These are phyloP conservation scores for Asterionellopsis glacialis DNA, from an alignment of 108 stramenopile species.

Conservation along the genomic window DNA sequence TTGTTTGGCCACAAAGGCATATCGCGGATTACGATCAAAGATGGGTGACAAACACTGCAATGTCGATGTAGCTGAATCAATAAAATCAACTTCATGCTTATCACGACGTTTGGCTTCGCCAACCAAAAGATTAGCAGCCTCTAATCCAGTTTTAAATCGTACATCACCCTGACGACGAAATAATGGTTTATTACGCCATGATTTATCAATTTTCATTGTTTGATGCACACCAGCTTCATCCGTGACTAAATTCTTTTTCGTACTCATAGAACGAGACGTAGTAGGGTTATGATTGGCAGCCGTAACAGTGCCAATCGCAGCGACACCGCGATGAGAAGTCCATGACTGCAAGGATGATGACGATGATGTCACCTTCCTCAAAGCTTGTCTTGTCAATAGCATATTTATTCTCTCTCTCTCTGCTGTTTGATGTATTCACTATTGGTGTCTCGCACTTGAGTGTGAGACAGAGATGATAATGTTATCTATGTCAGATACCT, in stretches of 20 bases:
- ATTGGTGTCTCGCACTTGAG: too few relatives aligned
- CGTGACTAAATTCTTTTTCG: conserved; percentile 23
- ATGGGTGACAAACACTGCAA: conserved; percentile 85
- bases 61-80: conserved; percentile 67
- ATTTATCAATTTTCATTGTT: conserved; percentile 74
- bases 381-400: too few relatives aligned
- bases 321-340: too few relatives aligned
- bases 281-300: neutral
- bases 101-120: conserved; percentile 88
- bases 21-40: conserved; percentile 93
- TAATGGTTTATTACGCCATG: conserved; percentile 89
- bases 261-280: neutral
- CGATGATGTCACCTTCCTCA: too few relatives aligned
- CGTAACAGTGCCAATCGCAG: too few relatives aligned
- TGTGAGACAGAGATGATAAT: too few relatives aligned
- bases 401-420: too few relatives aligned
- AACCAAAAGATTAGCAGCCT: conserved; percentile 87
- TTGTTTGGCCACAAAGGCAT: conserved; percentile 94
- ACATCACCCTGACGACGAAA: conserved; percentile 92
- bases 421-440: too few relatives aligned
- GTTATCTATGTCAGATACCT: too few relatives aligned
- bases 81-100: conserved; percentile 77
- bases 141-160: conserved; percentile 88
- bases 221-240: conserved; percentile 74
- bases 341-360: too few relatives aligned